A percentile compares a stretch with the other conserved stretches of the same genome.
These are phyloP conservation scores for Sphaerobolus stellatus DNA, from an alignment of 1,284 basidiomycete species.

Conservation along the genomic window DNA sequence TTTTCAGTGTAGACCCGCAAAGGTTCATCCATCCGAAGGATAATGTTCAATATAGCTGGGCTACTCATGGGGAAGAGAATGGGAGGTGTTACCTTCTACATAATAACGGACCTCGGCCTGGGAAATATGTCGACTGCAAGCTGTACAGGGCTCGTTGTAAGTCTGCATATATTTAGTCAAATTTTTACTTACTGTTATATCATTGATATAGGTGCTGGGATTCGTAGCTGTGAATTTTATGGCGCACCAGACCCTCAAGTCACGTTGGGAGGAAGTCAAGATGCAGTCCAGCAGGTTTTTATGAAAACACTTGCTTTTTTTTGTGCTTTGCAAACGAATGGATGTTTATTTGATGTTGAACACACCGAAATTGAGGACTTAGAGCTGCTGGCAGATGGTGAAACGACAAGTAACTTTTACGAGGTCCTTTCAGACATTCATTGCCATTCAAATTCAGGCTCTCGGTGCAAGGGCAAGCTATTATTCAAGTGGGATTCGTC, in stretches of 20 bases:
- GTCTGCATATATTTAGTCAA: background rate
- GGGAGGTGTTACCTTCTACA: background rate
- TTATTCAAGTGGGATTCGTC: background rate
- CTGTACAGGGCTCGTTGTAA: background rate
- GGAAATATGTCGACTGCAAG: background rate
- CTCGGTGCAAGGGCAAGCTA: background rate
- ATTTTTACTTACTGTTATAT: background rate
- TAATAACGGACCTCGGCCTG: background rate
- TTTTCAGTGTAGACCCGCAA: background rate
- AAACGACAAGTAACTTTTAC: background rate
- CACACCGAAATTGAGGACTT: background rate
- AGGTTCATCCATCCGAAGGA: background rate
- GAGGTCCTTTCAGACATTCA: background rate
- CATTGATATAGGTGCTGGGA: background rate
- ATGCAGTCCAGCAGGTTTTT: conserved; percentile 19
- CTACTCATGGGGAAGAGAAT: too few relatives aligned
- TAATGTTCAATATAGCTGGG: conserved; percentile 1
- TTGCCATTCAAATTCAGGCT: background rate
- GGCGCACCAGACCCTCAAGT: background rate
- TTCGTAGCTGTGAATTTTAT: background rate
- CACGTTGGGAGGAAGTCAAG: background rate
- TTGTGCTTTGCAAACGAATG: conserved; percentile 18
- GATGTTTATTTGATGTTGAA: conserved; percentile 17
- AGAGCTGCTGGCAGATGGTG: background rate
- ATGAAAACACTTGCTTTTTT: conserved; percentile 21